phyloP scores from a whole-genome alignment of 164 flowering plant genomes.

The Tetrastigma voinierianum region DNA sequence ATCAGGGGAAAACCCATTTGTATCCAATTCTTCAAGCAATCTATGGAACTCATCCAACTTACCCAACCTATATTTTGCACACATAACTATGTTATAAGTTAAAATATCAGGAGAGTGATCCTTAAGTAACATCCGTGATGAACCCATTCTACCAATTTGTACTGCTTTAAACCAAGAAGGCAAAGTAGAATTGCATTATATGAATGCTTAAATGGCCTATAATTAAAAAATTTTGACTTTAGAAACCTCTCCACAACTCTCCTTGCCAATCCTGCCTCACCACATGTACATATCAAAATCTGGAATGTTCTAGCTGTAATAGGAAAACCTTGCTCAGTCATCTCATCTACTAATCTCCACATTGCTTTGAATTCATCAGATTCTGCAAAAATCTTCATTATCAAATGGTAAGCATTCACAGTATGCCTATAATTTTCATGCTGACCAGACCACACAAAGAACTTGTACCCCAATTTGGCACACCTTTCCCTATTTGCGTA shows the following conservation, averaged over 20 bases:
- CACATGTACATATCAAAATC: constrained; percentile 78
- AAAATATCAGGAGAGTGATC: constrained; percentile 62
- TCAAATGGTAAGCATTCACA: constrained; percentile 54
- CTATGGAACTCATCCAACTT: constrained; percentile 61
- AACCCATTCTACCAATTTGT: constrained; percentile 84
- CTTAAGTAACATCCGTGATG: constrained; percentile 64
- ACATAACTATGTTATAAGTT: constrained; percentile 73
- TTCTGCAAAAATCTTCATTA: constrained; percentile 79
- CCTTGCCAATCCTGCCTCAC: constrained; percentile 71
- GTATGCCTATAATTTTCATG: constrained; percentile 68
- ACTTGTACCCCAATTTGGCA: constrained; percentile 75
- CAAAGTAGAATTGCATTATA: constrained; percentile 78
- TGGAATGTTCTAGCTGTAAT: constrained; percentile 74
- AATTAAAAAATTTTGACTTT: constrained; percentile 67
- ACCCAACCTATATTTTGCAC: constrained; percentile 69
- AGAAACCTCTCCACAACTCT: constrained; percentile 76
- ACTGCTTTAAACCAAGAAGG: constrained; percentile 55
- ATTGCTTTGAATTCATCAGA: constrained; percentile 73
- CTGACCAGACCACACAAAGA: constrained; percentile 73
- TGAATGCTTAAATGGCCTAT: constrained; percentile 71
- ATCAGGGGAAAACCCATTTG: constrained; percentile 67
- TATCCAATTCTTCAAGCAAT: constrained; percentile 74
- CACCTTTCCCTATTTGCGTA: constrained; percentile 38
- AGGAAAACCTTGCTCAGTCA: constrained; percentile 71
- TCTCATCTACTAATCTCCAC: constrained; percentile 83